Percentiles rank a stretch among this genome's conserved stretches.
Conservation (phyloP, 768 basidiomycete genomes). For the Lentinula sp. region DNA sequence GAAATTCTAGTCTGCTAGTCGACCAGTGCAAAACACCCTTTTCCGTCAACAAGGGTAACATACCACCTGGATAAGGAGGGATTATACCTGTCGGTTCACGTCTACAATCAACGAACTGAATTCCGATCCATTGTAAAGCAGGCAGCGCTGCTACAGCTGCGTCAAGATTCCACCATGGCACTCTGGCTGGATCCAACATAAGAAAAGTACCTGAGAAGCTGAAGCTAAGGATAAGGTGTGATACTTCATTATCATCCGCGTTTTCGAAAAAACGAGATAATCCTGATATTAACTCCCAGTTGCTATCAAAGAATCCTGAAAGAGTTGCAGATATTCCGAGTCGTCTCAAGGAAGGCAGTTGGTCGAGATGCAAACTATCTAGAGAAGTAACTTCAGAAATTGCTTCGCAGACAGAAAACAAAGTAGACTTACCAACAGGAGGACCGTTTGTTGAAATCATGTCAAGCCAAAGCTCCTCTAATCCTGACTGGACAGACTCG, state of each 20-base stretch:
- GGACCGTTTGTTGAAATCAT: not conserved
- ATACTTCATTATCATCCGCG: not conserved
- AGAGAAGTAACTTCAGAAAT: not conserved
- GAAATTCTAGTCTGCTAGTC: constrained; percentile 1
- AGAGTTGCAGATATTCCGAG: not conserved
- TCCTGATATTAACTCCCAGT: not conserved
- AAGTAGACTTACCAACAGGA: not conserved
- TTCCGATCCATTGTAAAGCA: not conserved
- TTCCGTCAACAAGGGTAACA: not conserved
- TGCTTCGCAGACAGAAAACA: not conserved
- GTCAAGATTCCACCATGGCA: not conserved
- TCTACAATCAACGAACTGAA: constrained; percentile 2
- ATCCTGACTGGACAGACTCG: not conserved
- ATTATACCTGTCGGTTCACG: not conserved
- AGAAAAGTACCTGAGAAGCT: not conserved
- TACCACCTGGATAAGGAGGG: not conserved
- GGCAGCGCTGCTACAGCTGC: not conserved
- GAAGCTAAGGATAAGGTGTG: not conserved
- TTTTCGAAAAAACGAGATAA: not conserved
- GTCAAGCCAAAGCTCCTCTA: constrained; percentile 5
- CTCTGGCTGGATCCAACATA: not conserved
- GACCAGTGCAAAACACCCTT: not conserved
- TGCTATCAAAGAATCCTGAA: not conserved
- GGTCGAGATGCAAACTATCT: not conserved
- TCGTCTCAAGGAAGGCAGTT: constrained; percentile 1